Evolutionary conservation across 495 filamentous ascomycete genomes (phyloP).

Genomic region (Darksidea phi): DNA sequence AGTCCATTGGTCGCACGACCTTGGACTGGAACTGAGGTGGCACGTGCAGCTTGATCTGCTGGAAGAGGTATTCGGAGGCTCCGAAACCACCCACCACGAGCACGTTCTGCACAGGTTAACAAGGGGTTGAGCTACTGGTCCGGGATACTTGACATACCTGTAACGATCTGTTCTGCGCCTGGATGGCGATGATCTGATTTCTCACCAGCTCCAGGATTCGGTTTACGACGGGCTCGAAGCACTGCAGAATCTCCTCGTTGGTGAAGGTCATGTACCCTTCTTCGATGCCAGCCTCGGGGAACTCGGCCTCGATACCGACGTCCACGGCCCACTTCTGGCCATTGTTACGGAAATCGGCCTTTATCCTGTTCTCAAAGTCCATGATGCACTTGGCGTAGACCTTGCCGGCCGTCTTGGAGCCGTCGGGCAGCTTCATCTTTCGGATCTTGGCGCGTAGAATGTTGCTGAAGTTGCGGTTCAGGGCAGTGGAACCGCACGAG

Average conservation of each 20-base stretch:
- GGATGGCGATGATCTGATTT: slow-evolving; percentile 77
- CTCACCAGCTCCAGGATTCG: slow-evolving; percentile 69
- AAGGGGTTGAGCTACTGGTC: background rate
- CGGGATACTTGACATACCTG: slow-evolving; percentile 54
- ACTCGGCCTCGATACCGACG: slow-evolving; percentile 74
- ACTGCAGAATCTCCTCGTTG: slow-evolving; percentile 75
- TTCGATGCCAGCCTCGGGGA: slow-evolving; percentile 72
- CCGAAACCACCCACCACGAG: slow-evolving; percentile 73
- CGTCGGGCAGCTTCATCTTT: slow-evolving; percentile 76
- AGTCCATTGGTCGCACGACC: slow-evolving; percentile 76
- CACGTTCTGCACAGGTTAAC: slow-evolving; percentile 56
- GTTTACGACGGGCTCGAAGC: slow-evolving; percentile 76
- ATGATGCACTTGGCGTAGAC: slow-evolving; percentile 79
- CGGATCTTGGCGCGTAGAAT: slow-evolving; percentile 72
- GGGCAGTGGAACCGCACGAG: slow-evolving; percentile 70
- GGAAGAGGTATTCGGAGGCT: slow-evolving; percentile 75
- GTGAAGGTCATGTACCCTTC: slow-evolving; percentile 82
- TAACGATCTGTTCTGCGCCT: slow-evolving; percentile 68
- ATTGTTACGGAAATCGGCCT: slow-evolving; percentile 78
- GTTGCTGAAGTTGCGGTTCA: slow-evolving; percentile 74
- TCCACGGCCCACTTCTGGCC: slow-evolving; percentile 77
- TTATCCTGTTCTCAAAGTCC: slow-evolving; percentile 78
- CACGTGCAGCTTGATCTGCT: slow-evolving; percentile 78
- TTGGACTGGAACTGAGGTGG: slow-evolving; percentile 77
- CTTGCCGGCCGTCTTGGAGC: slow-evolving; percentile 69